Evolutionary conservation across 1,284 basidiomycete species (phyloP), one percentile per base, ranked within the genome.

Genomic region (Heterobasidion irregulare): DNA sequence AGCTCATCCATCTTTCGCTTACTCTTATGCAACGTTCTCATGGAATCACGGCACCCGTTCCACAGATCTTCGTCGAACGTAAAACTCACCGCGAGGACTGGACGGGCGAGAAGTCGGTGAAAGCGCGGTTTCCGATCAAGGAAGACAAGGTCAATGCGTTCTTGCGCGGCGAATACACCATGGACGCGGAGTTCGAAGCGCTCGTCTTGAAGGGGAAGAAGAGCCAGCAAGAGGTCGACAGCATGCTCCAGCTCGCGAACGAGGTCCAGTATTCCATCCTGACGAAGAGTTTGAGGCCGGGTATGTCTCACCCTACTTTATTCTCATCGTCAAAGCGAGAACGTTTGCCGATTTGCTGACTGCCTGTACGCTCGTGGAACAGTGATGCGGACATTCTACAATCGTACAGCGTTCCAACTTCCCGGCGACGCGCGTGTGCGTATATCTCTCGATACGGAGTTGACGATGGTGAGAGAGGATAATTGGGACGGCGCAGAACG

Each of bases 331-430:
- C 48, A 45, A 16, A 18, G 26, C 26, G 26, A 26, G 26, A 26
- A 26, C 6, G 26, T 26, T 26, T 5, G 26, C 26, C 4, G 26
- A 26, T 26, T 26, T 26, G 26, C 26, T 26, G 26, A 26, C 26
- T 26, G 26, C 26, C 26, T 26, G 47, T 34, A 26, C 26, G 44
- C 13, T 47, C 33, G 8, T 8, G 15, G 16, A 10, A 52, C 64
- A 86, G 96, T 98, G 46, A 89, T 98, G 89, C 83, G 96, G 36
- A 94, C 94, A n/a, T 99, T 98, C 75, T 99, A 99, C 77, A 98
- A 98, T 69, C 89, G 96, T 53, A 99, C 97, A 8, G 96, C 96
- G 0, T 99, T 99, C 79, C 96, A 99, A 72, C 83, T 99, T 26
- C 97, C 97, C 8, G 96, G 97, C 18, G 97, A 99, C 67, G 96